A percentile compares a stretch with the other conserved stretches of the same genome.
Evolutionary conservation across 2,329 filamentous ascomycete genomes (phyloP).

Genomic region (Aspergillus aculeatinus): DNA sequence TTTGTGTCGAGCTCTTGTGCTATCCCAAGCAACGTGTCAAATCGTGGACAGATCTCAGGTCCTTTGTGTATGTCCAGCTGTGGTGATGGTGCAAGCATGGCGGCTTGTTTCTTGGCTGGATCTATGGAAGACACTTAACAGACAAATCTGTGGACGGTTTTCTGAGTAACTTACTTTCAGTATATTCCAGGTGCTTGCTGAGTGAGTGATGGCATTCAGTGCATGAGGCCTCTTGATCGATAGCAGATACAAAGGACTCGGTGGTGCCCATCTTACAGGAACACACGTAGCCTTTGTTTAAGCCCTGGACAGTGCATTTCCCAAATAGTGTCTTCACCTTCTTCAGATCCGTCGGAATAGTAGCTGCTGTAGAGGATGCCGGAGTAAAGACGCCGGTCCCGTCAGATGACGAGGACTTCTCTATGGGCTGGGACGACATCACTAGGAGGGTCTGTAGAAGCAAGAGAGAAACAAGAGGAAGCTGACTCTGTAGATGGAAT

Average conservation of each 20-base stretch:
- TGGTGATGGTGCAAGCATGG: too few relatives aligned
- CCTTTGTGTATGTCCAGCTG: too few relatives aligned
- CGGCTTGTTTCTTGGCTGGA: too few relatives aligned
- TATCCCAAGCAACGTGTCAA: not conserved
- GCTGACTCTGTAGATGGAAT: too few relatives aligned
- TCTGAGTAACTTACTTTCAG: too few relatives aligned
- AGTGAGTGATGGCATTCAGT: not conserved
- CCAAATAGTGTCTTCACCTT: not conserved
- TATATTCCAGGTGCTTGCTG: not conserved
- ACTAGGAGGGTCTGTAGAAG: not conserved
- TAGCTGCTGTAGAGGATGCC: not conserved
- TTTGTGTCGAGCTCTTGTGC: not conserved
- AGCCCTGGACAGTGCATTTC: not conserved
- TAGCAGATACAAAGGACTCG: not conserved
- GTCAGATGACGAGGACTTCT: not conserved
- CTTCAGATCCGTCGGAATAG: not conserved
- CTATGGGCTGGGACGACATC: not conserved
- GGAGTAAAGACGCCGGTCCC: not conserved
- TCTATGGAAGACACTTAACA: too few relatives aligned
- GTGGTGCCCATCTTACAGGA: not conserved
- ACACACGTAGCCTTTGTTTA: not conserved
- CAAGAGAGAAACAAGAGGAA: not conserved
- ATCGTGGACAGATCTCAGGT: not conserved
- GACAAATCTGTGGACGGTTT: too few relatives aligned
- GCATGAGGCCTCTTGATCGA: not conserved